Evolutionary conservation across 257 asterid species (phyloP), one percentile per base, ranked within the genome.

Genomic region (Gynochthodes officinalis): DNA sequence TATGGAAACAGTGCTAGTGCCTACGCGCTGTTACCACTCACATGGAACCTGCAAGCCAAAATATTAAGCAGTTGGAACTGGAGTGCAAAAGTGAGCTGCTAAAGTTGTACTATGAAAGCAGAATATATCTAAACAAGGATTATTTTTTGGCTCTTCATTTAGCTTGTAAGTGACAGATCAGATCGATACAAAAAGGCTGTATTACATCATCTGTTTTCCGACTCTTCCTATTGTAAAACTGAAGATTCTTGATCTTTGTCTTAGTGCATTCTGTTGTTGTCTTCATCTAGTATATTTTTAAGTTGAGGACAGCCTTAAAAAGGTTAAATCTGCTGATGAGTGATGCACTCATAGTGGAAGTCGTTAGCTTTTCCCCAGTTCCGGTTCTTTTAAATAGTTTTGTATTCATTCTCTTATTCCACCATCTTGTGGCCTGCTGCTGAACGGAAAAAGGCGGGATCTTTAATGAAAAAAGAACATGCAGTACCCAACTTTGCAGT

Each of bases 201-300:
- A 55, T 75, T 71, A 72, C 79, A 80, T 81, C 61, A 77, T 73
- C 67, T 55, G 70, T 23, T 79, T 78, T 63, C 54, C 35, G 65
- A 68, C 64, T 70, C 74, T 63, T 70, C 75, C 67, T 53, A 76
- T 77, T 59, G 61, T 46, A 69, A 62, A 70, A 40, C 48, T 10
- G 66, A 76, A 82, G 76, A 81, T 82, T 81, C 89, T 67, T 37
- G 49, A 65, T 81, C 69, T 65, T 61, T 84, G 74, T 82, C 82
- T 59, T 71, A 60, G 80, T 82, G 83, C 83, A 76, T 40, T 73
- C 81, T 69, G 63, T 57, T 72, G 75, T 84, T 72, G 82, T 78
- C 83, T 75, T 60, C 81, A 55, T 57, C 75, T 35, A 63, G 37
- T 52, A 12, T 43, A 54, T 25, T 75, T 10, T 67, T 40, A 60